phyloP scores from a whole-genome alignment of 1,139 yeast genomes.

The Diutina mesorugosa region DNA sequence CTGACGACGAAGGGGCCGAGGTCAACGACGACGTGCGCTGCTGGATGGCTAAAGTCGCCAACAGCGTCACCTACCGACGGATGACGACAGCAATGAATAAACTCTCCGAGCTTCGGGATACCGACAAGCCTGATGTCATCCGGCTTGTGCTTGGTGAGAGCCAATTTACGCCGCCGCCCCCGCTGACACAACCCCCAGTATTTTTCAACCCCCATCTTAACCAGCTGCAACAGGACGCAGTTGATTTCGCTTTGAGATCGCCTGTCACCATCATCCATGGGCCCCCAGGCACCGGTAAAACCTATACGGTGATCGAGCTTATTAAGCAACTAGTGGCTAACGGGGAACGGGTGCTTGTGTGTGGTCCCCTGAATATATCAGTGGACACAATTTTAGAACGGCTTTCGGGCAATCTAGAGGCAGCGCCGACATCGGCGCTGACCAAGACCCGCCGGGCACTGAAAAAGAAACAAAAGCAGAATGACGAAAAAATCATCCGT shows the following conservation, averaged over 20 bases:
- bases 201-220: constrained; percentile 47
- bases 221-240: constrained; percentile 45
- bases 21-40: constrained; percentile 24
- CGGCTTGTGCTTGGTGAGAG: constrained; percentile 33
- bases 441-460: constrained; percentile 8
- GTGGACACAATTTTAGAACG: constrained; percentile 87
- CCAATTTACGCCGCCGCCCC: not conserved
- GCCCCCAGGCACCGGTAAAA: constrained; percentile 45
- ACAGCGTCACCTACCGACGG: constrained; percentile 58
- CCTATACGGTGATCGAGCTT: constrained; percentile 77
- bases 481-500: constrained; percentile 38
- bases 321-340: constrained; percentile 55
- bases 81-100: constrained; percentile 74
- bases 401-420: constrained; percentile 25
- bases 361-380: constrained; percentile 94
- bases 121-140: constrained; percentile 22
- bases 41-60: constrained; percentile 58
- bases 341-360: constrained; percentile 65
- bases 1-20: not conserved
- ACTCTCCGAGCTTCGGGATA: constrained; percentile 33
- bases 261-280: constrained; percentile 35
- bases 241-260: constrained; percentile 26
- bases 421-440: not conserved
- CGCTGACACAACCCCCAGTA: constrained; percentile 4
- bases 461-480: constrained; percentile 14